These are phyloP conservation scores for Leccinum ponderosum DNA, from an alignment of 1,284 basidiomycete genomes.

Conservation along the genomic window DNA sequence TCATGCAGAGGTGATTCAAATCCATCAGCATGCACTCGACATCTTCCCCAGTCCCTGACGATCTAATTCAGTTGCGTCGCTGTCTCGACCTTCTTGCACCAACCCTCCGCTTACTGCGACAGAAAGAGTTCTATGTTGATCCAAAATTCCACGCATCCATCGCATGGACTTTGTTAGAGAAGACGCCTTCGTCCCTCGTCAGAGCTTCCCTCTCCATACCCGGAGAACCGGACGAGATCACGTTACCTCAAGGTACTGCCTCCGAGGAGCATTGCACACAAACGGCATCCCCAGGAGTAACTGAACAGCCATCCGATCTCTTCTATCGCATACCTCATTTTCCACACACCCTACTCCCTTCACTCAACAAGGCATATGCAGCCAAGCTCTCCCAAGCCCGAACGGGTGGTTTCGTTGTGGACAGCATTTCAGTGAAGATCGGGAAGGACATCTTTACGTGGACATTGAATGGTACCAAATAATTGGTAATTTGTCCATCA, in stretches of 20 bases:
- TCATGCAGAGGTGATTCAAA: conserved; percentile 56
- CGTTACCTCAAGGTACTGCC: not conserved
- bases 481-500: conserved; percentile 16
- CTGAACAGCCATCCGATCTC: conserved; percentile 10
- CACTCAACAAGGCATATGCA: conserved; percentile 50
- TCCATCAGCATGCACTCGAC: not conserved
- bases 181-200: conserved; percentile 7
- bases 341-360: conserved; percentile 47
- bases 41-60: conserved; percentile 17
- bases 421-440: conserved; percentile 59
- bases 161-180: conserved; percentile 69
- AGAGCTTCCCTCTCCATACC: not conserved
- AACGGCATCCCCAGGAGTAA: conserved; percentile 4
- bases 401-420: conserved; percentile 51
- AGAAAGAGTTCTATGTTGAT: conserved; percentile 69
- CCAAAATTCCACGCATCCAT: conserved; percentile 83
- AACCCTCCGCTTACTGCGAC: conserved; percentile 55
- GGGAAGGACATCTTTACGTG: conserved; percentile 61
- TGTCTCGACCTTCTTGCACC: conserved; percentile 56
- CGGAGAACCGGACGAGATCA: conserved; percentile 3
- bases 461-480: conserved; percentile 37
- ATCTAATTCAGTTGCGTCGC: conserved; percentile 47
- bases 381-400: conserved; percentile 41
- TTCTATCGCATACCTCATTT: conserved; percentile 52
- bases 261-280: conserved; percentile 6